phyloP scores from a whole-genome alignment of 2,329 filamentous ascomycete species.

The Lecanicillium sp. region DNA sequence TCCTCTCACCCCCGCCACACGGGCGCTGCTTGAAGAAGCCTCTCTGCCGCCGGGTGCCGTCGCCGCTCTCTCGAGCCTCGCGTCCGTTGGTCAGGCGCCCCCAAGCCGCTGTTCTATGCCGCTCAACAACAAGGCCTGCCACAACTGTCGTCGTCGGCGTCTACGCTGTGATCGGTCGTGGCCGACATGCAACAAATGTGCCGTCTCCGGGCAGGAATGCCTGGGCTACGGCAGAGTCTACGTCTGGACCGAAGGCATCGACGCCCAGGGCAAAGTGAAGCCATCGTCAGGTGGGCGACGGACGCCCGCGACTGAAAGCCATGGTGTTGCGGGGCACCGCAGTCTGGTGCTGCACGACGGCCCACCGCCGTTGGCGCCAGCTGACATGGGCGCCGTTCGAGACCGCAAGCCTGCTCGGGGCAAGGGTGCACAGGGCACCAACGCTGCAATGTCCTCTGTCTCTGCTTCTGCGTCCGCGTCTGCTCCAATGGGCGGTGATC shows the following conservation, averaged over 20 bases:
- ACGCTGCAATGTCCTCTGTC: neutral
- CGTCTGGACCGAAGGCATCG: conserved; percentile 51
- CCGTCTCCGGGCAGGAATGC: conserved; percentile 49
- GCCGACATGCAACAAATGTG: conserved; percentile 55
- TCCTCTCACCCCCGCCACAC: neutral
- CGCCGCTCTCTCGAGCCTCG: neutral
- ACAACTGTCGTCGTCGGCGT: conserved; percentile 56
- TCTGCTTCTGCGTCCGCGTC: too few species aligned
- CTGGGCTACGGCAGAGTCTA: conserved; percentile 57
- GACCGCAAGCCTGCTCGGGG: neutral
- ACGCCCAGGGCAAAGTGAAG: conserved; percentile 41
- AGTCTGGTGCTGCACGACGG: conserved; percentile 9
- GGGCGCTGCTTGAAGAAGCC: neutral
- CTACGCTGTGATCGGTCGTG: conserved; percentile 57
- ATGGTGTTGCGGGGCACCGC: conserved; percentile 15
- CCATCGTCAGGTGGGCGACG: conserved; percentile 23
- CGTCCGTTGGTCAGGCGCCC: conserved; percentile 5
- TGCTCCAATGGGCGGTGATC: neutral
- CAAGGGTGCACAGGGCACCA: neutral
- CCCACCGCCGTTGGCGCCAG: conserved; percentile 1
- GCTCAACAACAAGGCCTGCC: conserved; percentile 43
- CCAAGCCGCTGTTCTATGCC: conserved; percentile 19
- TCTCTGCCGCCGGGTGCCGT: neutral
- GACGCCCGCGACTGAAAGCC: conserved; percentile 17
- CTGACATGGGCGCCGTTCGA: neutral